Evolutionary conservation across 2,329 filamentous ascomycete genomes (phyloP), one percentile per base, ranked within the genome.

Genomic region (Colletotrichum spinosum): DNA sequence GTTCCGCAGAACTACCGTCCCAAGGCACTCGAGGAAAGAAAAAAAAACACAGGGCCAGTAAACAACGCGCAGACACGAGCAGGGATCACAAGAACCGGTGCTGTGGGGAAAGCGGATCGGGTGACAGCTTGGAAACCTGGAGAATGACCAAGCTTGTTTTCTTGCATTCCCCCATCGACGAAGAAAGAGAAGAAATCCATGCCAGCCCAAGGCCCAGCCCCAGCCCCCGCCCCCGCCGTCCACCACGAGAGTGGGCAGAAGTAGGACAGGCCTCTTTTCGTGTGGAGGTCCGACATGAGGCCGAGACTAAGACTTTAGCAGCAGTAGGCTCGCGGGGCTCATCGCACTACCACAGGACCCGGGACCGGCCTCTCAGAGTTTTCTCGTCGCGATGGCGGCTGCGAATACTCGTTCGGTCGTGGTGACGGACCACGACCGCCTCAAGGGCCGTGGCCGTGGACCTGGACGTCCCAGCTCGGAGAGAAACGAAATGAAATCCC

Each of bases 221-320:
- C 57, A n/a, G 46, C 50, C 44, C 45, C 4, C 25, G 35, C 58
- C 62, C 58, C 42, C 46, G 41, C 54, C 53, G 58, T 52, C 51
- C 50, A 45, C 52, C 58, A 58, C 63, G 58, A 59, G 58, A 25
- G 63, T 54, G 6, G 17, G 51, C 13, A 42, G 44, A 39, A 56
- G 63, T 63, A 56, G 50, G 44, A 35, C 34, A n/a, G 48, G 13
- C 2, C 25, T 25, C 4, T 25, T 25, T 44, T 45, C 52, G 50
- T 64, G 62, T 66, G 63, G 63, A 63, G 58, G 63, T 39, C 63
- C 63, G 63, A 62, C 52, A 44, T 62, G 52, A 53, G 46, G 63
- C 63, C 63, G 63, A 25, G 52, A 55, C 63, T 63, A 66, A 42
- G 25, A 25, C 25, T 25, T 25, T 25, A 25, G 25, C 25, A 56